Percentiles rank a stretch among this genome's conserved stretches.
phyloP scores from a whole-genome alignment of 2,329 filamentous ascomycete species.

The Rosellinia necatrix region DNA sequence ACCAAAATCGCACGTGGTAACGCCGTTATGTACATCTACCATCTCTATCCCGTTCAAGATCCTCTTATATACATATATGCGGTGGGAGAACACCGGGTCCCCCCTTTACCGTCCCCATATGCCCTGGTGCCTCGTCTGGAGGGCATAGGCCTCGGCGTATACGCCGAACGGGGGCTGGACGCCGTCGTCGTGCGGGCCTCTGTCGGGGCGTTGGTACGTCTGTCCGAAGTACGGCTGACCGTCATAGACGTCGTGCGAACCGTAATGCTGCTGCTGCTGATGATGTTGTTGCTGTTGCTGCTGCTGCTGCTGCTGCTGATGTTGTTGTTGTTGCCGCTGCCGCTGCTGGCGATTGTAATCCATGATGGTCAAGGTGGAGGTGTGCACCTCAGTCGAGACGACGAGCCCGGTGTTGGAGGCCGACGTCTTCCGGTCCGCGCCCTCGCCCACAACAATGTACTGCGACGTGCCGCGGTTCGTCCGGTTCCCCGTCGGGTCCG shows the following conservation, averaged over 20 bases:
- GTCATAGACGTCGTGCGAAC: neutral
- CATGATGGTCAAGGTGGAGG: neutral
- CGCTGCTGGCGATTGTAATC: slow-evolving; percentile 1
- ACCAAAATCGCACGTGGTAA: neutral
- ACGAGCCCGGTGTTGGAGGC: slow-evolving; percentile 11
- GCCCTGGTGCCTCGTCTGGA: slow-evolving; percentile 18
- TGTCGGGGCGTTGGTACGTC: neutral
- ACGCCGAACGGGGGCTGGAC: slow-evolving; percentile 19
- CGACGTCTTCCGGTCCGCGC: slow-evolving; percentile 4
- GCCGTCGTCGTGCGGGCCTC: neutral
- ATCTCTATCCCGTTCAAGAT: neutral
- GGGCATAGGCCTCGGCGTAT: slow-evolving; percentile 20
- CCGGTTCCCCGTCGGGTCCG: slow-evolving; percentile 6
- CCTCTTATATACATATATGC: neutral
- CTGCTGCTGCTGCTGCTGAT: neutral
- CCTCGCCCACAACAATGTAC: slow-evolving; percentile 17
- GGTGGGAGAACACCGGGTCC: neutral
- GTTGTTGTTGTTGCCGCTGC: too few species aligned
- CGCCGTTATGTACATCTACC: slow-evolving; percentile 1
- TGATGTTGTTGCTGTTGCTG: too few species aligned
- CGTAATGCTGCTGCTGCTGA: slow-evolving; percentile 1
- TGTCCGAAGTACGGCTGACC: neutral
- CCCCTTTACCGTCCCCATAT: slow-evolving; percentile 13
- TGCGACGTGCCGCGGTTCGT: slow-evolving; percentile 18
- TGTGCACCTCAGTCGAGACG: slow-evolving; percentile 22